Base-by-base conservation (phyloP, 106 monocot genomes). In the Gastrodia elata region DNA sequence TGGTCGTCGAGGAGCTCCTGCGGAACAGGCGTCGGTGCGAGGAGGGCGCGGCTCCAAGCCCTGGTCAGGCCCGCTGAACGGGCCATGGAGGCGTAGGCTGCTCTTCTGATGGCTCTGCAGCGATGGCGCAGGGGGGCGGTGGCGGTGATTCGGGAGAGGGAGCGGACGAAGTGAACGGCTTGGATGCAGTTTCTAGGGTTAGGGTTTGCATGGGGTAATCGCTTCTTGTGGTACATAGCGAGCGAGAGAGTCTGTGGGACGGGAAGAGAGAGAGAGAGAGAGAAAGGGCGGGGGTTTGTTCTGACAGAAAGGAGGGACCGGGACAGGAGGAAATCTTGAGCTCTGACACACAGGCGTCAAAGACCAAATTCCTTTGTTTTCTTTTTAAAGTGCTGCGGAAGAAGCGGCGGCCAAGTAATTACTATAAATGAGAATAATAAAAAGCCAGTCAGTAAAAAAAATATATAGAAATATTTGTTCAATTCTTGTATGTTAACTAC, bases 41-140 rank as follows among this genome's bases (percentile, higher is more conserved):
- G 79, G 30, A 88, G 3, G 7, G 84, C 79, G 2, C 82, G 78
- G 68, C 82, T 74, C 88, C 88, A 88, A 0, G 65, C 74, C 15
- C 74, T 42, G 20, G 72, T 27, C 0, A 80, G 70, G 7, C 78
- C 72, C 1, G 77, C 71, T 6, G 82, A 57, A 43, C 35, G 10
- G 11, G 88, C 88, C 82, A 88, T 88, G 67, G 84, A 82, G 3
- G 80, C 77, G 33, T 88, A 88, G 32, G 88, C 88, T 9, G 88
- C 88, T 0, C 71, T 76, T 32, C 69, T 46, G 38, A 87, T 87
- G 15, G 59, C 38, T 5, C 64, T 68, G 73, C 64, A 67, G 33
- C 83, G 83, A 2, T 38, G 5, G 39, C 68, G 74, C 15, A 34
- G 42, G 74, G 35, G 44, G 0, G 79, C 27, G 3, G 65, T 43